phyloP scores from a whole-genome alignment of 495 filamentous ascomycete species.

The Tuber melanosporum region DNA sequence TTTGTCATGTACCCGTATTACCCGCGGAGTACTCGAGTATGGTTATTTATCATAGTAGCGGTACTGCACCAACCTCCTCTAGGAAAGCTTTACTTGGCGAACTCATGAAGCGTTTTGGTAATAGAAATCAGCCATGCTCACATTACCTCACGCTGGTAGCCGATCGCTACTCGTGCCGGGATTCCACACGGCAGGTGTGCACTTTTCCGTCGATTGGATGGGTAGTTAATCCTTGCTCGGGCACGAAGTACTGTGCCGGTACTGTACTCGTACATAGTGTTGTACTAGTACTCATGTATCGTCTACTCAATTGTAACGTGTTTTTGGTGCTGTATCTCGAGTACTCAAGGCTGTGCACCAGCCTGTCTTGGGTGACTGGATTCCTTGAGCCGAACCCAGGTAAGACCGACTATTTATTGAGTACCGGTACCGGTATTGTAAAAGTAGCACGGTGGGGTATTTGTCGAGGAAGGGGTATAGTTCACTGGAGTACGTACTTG shows the following conservation, averaged over 20 bases:
- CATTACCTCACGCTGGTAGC: not conserved
- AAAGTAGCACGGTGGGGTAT: not conserved
- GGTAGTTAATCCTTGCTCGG: not conserved
- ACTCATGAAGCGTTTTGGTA: not conserved
- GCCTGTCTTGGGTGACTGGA: not conserved
- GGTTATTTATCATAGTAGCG: not conserved
- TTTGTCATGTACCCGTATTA: not conserved
- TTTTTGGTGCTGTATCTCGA: not conserved
- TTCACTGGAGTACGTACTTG: not conserved
- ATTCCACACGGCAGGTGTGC: not conserved
- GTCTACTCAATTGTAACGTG: not conserved
- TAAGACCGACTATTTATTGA: not conserved
- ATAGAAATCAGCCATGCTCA: not conserved
- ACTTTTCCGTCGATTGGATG: not conserved
- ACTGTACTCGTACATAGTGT: not conserved
- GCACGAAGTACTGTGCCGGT: not conserved
- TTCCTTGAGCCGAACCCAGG: no score
- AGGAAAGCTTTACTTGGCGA: not conserved
- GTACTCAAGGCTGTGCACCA: not conserved
- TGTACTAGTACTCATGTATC: not conserved
- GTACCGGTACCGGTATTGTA: not conserved
- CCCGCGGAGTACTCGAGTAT: not conserved
- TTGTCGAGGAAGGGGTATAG: not conserved
- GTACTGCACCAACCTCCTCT: not conserved
- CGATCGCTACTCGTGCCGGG: not conserved